Conservation (phyloP, 78 protist genomes). For the Polysphondylium violaceum region DNA sequence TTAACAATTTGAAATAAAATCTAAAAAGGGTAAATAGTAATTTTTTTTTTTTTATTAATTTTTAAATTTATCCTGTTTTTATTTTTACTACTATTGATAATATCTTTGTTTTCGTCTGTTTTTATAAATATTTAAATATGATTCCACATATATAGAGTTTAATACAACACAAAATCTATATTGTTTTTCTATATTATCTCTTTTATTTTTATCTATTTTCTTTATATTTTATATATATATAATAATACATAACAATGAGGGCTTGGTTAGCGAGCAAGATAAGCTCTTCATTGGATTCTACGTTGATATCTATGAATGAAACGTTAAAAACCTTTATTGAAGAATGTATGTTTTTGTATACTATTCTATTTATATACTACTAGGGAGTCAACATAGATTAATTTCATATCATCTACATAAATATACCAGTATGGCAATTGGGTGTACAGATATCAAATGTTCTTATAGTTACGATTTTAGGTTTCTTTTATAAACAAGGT, state of each 20-base stretch:
- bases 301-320: slow-evolving; percentile 50
- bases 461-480: slow-evolving; percentile 15
- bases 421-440: slow-evolving; percentile 46
- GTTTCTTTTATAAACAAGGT: slow-evolving; percentile 54
- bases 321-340: slow-evolving; percentile 38
- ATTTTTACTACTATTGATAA: not conserved
- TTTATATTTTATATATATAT: no score
- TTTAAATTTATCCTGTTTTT: no score
- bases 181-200: no score
- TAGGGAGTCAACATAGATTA: not conserved
- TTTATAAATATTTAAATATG: no score
- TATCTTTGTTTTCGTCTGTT: no score
- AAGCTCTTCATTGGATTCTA: slow-evolving; percentile 18
- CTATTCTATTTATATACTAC: not conserved
- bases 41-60: no score
- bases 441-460: slow-evolving; percentile 43
- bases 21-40: no score
- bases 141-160: slow-evolving; percentile 1
- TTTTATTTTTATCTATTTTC: no score
- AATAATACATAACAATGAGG: no score
- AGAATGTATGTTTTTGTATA: slow-evolving; percentile 31
- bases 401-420: not conserved
- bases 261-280: slow-evolving; percentile 18
- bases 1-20: no score
- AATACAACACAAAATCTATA: no score